Conservation (phyloP, 2,329 filamentous ascomycete species). For the Aspergillus floridensis region DNA sequence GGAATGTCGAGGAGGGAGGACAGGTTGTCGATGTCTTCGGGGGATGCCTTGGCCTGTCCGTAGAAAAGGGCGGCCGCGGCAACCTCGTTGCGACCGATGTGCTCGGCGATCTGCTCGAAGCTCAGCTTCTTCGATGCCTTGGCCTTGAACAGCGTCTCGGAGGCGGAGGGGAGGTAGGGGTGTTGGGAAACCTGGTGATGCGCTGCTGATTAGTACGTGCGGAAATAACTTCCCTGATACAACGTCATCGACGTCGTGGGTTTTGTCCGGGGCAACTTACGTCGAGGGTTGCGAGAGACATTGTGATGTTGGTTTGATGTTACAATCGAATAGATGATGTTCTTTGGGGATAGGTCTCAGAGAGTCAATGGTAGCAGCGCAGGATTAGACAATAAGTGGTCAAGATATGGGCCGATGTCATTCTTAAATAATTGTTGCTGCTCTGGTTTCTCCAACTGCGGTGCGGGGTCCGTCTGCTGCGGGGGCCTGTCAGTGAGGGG, state of each 20-base stretch:
- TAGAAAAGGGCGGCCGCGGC: conserved; percentile 88
- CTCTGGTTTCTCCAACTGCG: conserved; percentile 13
- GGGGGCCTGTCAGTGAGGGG: conserved; percentile 9
- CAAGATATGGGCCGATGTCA: conserved; percentile 1
- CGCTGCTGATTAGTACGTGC: background rate
- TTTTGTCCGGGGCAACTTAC: conserved; percentile 25
- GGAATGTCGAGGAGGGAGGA: conserved; percentile 63
- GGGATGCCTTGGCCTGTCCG: conserved; percentile 72
- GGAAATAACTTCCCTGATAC: background rate
- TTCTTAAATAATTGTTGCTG: conserved; percentile 16
- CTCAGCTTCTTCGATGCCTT: conserved; percentile 73
- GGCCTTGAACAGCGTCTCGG: conserved; percentile 72
- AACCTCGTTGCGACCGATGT: conserved; percentile 76
- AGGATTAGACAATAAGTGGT: background rate
- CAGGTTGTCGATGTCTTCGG: conserved; percentile 67
- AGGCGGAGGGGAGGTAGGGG: conserved; percentile 67
- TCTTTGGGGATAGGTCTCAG: background rate
- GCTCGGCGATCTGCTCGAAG: conserved; percentile 73
- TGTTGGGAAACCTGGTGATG: conserved; percentile 29
- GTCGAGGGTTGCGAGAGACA: conserved; percentile 47
- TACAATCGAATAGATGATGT: background rate
- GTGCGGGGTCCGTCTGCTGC: conserved; percentile 13
- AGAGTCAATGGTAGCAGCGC: background rate
- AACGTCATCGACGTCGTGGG: background rate
- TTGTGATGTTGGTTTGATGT: conserved; percentile 21